phyloP scores from a whole-genome alignment of 192 early-diverging fungal genomes.

The Chytriomyces sp. region DNA sequence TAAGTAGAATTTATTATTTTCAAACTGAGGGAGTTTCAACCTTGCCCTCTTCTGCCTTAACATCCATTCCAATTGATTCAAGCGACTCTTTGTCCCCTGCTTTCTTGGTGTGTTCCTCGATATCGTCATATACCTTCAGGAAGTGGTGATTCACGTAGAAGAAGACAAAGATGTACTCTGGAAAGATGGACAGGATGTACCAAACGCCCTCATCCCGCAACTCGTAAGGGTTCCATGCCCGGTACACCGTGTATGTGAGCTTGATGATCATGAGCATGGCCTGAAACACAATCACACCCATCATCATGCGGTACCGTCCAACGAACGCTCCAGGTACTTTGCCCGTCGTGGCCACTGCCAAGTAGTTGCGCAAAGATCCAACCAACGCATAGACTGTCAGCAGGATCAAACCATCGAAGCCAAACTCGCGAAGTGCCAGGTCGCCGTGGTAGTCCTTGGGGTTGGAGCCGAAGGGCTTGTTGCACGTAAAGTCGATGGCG shows the following conservation, averaged over 20 bases:
- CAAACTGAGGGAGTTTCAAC: no score
- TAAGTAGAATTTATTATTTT: no score
- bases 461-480: constrained; percentile 5
- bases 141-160: neutral
- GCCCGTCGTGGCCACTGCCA: neutral
- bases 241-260: neutral
- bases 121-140: constrained; percentile 1
- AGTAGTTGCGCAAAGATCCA: neutral
- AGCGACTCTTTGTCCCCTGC: no score
- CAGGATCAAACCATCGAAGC: neutral
- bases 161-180: neutral
- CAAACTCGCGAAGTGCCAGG: neutral
- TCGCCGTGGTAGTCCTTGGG: neutral
- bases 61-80: no score
- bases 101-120: no score
- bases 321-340: neutral
- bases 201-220: neutral
- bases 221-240: neutral
- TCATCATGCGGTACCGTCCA: neutral
- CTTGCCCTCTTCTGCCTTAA: no score
- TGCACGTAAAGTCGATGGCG: neutral
- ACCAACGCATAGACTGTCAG: neutral
- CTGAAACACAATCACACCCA: neutral
- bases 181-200: neutral
- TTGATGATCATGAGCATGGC: neutral